Percentiles rank a stretch among this genome's conserved stretches.
Conservation (phyloP, 148 eudicot genomes). For the Nepenthes mirabilis region DNA sequence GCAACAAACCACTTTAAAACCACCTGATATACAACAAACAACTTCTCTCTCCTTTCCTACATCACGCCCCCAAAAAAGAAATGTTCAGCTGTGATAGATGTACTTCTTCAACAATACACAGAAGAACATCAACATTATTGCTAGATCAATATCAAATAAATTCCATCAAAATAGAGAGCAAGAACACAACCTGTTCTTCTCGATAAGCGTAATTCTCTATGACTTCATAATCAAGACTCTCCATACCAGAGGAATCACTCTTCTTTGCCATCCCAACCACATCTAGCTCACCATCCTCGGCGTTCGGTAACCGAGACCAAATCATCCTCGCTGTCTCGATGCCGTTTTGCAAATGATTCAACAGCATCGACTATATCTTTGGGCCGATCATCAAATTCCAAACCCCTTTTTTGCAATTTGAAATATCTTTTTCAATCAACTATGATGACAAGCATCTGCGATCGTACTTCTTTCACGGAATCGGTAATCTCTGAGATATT, state of each 20-base stretch:
- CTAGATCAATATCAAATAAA: not conserved
- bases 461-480: too few species aligned
- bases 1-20: conserved; percentile 92
- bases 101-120: not conserved
- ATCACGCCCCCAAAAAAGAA: not conserved
- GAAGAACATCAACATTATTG: not conserved
- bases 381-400: not conserved
- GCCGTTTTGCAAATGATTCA: conserved; percentile 75
- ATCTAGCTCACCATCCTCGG: conserved; percentile 48
- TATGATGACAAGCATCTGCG: too few species aligned
- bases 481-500: too few species aligned
- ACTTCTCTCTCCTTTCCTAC: conserved; percentile 71
- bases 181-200: conserved; percentile 55
- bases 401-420: not conserved
- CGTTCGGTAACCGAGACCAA: conserved; percentile 69
- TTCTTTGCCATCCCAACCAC: conserved; percentile 29
- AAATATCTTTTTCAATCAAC: not conserved
- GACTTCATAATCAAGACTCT: conserved; percentile 95
- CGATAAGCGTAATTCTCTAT: conserved; percentile 80
- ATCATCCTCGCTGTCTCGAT: conserved; percentile 59
- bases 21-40: conserved; percentile 67
- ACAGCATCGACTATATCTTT: conserved; percentile 26
- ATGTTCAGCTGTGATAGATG: not conserved
- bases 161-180: not conserved
- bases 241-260: conserved; percentile 32